Conservation (phyloP, 2,329 filamentous ascomycete species). For the Pyrenophora graminea region DNA sequence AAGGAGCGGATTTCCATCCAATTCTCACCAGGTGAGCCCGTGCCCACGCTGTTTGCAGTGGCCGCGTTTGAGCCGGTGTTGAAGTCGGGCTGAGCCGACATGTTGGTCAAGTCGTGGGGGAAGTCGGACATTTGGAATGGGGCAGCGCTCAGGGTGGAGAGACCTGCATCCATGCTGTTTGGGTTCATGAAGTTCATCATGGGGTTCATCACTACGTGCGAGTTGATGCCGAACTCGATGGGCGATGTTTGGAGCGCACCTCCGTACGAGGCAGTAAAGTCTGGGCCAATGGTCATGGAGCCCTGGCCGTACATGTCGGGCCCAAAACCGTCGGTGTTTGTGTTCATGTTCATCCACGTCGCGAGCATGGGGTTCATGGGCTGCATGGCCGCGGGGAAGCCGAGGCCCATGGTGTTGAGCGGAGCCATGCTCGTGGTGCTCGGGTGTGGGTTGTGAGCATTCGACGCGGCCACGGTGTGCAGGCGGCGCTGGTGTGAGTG, state of each 20-base stretch:
- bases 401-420: constrained; percentile 39
- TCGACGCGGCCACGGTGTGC: constrained; percentile 34
- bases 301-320: constrained; percentile 31
- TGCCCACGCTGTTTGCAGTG: constrained; percentile 46
- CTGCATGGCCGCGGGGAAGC: constrained; percentile 41
- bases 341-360: constrained; percentile 52
- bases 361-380: constrained; percentile 43
- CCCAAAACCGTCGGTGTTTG: constrained; percentile 34
- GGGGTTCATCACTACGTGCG: constrained; percentile 29
- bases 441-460: constrained; percentile 24
- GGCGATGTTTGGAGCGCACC: constrained; percentile 52
- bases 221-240: constrained; percentile 52
- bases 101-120: constrained; percentile 65
- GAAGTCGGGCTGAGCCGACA: constrained; percentile 57
- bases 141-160: constrained; percentile 49
- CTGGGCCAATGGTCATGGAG: constrained; percentile 41
- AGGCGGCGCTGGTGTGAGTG: constrained; percentile 34
- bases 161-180: constrained; percentile 47
- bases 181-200: constrained; percentile 42
- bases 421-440: constrained; percentile 40
- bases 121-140: constrained; percentile 66
- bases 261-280: constrained; percentile 48
- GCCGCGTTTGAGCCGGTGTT: constrained; percentile 29
- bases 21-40: constrained; percentile 74
- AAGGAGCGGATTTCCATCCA: constrained; percentile 87